Conservation (phyloP, 805 yeast species). For the Kazachstania taianensis region DNA sequence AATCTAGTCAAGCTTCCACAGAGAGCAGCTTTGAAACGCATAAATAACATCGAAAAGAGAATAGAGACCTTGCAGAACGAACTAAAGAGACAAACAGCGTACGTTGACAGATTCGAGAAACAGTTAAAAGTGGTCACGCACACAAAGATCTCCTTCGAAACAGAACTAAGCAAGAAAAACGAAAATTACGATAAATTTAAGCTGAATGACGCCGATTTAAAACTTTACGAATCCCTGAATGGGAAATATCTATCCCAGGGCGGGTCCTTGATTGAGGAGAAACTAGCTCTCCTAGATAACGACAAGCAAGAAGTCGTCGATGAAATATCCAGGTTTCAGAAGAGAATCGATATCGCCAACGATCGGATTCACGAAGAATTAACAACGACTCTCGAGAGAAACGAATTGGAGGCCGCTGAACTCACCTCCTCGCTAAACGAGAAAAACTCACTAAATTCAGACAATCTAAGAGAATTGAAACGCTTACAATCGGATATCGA, state of each 20-base stretch:
- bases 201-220: constrained; percentile 41
- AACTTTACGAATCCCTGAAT: constrained; percentile 50
- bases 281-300: constrained; percentile 32
- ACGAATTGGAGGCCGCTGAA: constrained; percentile 25
- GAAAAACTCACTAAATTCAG: constrained; percentile 27
- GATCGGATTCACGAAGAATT: constrained; percentile 28
- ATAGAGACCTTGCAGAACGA: constrained; percentile 43
- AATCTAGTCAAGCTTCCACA: constrained; percentile 56
- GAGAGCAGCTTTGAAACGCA: constrained; percentile 37
- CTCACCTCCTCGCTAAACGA: constrained; percentile 30
- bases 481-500: constrained; percentile 31
- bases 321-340: constrained; percentile 31
- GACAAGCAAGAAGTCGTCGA: constrained; percentile 36
- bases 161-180: constrained; percentile 18
- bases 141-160: constrained; percentile 33
- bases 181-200: constrained; percentile 25
- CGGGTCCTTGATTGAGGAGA: constrained; percentile 48
- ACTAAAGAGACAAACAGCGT: constrained; percentile 38
- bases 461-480: constrained; percentile 29
- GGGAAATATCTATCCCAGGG: constrained; percentile 48
- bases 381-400: constrained; percentile 27
- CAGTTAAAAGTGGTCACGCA: constrained; percentile 40
- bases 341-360: constrained; percentile 29
- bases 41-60: constrained; percentile 38
- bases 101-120: constrained; percentile 33